These are phyloP conservation scores for Vishniacozyma victoriae DNA, from an alignment of 768 basidiomycete genomes.

Conservation along the genomic window DNA sequence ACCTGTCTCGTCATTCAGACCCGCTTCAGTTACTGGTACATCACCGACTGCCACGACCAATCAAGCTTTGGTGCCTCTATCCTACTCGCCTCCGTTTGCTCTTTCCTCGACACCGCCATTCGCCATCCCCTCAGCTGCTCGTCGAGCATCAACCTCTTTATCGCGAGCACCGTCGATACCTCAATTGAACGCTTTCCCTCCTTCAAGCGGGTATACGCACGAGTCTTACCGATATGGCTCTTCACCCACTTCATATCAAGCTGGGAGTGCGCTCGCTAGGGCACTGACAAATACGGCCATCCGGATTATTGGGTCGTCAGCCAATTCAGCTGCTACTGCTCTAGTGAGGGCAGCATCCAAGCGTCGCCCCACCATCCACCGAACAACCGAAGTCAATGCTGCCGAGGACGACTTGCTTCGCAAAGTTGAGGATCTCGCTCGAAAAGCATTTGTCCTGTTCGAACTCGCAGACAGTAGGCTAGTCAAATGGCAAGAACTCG, in stretches of 20 bases:
- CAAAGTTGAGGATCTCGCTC: constrained; percentile 77
- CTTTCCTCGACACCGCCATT: constrained; percentile 48
- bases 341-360: constrained; percentile 27
- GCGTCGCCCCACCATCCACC: constrained; percentile 22
- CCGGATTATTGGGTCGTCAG: constrained; percentile 45
- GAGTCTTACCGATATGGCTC: constrained; percentile 34
- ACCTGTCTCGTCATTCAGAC: constrained; percentile 42
- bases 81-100: constrained; percentile 45
- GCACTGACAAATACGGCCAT: constrained; percentile 48
- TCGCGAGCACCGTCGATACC: constrained; percentile 19
- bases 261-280: constrained; percentile 46
- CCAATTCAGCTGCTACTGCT: constrained; percentile 33
- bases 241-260: constrained; percentile 40
- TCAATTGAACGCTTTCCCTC: constrained; percentile 30
- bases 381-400: constrained; percentile 31
- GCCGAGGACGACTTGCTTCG: constrained; percentile 74
- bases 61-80: constrained; percentile 20
- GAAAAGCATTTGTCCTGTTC: constrained; percentile 90
- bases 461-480: constrained; percentile 87
- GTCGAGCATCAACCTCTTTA: constrained; percentile 11
- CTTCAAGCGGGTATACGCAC: constrained; percentile 24
- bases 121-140: constrained; percentile 31
- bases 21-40: constrained; percentile 5
- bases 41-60: not conserved
- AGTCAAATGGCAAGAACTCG: constrained; percentile 33